Percentiles rank a stretch among this genome's conserved stretches.
phyloP scores from a whole-genome alignment of 129 eudicot genomes.

The Centrapalus pauciflorus region DNA sequence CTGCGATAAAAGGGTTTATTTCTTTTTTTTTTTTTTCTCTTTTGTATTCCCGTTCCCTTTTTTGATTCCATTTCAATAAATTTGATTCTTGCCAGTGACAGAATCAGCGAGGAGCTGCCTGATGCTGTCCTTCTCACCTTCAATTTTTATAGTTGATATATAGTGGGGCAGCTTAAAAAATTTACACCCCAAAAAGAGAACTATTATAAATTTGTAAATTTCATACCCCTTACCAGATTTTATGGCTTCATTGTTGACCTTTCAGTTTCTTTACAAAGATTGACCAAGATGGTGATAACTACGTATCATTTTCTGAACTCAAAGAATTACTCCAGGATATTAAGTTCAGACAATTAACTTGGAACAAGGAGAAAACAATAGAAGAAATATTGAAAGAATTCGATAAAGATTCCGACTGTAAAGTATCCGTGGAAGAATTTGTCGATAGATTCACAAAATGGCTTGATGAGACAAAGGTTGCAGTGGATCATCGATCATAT shows the following conservation, averaged over 20 bases:
- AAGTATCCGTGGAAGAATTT: slow-evolving; percentile 62
- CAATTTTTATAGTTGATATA: too few relatives aligned
- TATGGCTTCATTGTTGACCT: too few relatives aligned
- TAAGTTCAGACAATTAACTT: slow-evolving; percentile 29
- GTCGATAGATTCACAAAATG: slow-evolving; percentile 50
- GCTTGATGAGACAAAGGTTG: slow-evolving; percentile 60
- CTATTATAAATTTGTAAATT: too few relatives aligned
- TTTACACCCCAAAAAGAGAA: too few relatives aligned
- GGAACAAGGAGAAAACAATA: slow-evolving; percentile 45
- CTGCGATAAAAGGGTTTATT: slow-evolving; percentile 43
- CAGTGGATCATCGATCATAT: slow-evolving; percentile 45
- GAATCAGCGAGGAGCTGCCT: too few relatives aligned
- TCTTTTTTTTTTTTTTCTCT: neutral
- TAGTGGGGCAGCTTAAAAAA: too few relatives aligned
- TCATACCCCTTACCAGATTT: too few relatives aligned
- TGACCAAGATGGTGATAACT: slow-evolving; percentile 54
- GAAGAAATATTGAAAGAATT: slow-evolving; percentile 56
- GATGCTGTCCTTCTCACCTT: too few relatives aligned
- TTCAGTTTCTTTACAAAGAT: slow-evolving; percentile 56
- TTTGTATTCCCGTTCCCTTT: neutral
- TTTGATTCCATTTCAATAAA: neutral
- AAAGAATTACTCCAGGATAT: slow-evolving; percentile 52
- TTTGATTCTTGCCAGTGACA: neutral
- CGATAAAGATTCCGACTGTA: slow-evolving; percentile 48
- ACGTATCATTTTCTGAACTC: slow-evolving; percentile 54